Conservation (phyloP, 1,284 basidiomycete genomes). For the Ustilago esculenta region DNA sequence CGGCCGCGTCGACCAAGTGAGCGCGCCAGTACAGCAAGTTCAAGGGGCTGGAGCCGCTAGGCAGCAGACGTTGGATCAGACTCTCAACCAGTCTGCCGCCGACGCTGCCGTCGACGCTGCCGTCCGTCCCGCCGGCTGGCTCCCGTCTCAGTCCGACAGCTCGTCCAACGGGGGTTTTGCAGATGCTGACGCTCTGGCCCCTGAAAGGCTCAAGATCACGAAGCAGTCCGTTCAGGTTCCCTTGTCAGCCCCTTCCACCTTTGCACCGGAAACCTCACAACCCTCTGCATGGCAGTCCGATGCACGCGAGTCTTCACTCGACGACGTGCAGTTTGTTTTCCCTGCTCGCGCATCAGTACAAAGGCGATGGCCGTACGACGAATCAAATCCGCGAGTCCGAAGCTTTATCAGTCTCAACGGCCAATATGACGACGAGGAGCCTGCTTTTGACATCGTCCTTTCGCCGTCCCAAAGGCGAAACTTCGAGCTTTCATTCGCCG, state of each 20-base stretch:
- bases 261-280: constrained; percentile 1
- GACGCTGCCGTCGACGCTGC: too few relatives aligned
- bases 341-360: constrained; percentile 11
- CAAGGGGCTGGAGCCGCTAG: not conserved
- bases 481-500: not conserved
- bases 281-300: not conserved
- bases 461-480: constrained; percentile 33
- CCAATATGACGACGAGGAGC: constrained; percentile 27
- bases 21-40: not conserved
- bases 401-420: constrained; percentile 18
- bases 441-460: constrained; percentile 31
- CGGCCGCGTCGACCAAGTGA: constrained; percentile 14
- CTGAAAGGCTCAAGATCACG: constrained; percentile 16
- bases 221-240: constrained; percentile 21
- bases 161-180: not conserved
- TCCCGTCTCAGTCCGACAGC: not conserved
- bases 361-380: constrained; percentile 1
- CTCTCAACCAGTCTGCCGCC: too few relatives aligned
- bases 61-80: too few relatives aligned
- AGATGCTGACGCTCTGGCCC: not conserved
- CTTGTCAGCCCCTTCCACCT: constrained; percentile 18
- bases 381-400: constrained; percentile 2
- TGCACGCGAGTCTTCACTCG: not conserved
- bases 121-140: too few relatives aligned
- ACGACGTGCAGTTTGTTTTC: constrained; percentile 19